Conservation (phyloP, 805 yeast genomes). For the Candida saitoana region DNA sequence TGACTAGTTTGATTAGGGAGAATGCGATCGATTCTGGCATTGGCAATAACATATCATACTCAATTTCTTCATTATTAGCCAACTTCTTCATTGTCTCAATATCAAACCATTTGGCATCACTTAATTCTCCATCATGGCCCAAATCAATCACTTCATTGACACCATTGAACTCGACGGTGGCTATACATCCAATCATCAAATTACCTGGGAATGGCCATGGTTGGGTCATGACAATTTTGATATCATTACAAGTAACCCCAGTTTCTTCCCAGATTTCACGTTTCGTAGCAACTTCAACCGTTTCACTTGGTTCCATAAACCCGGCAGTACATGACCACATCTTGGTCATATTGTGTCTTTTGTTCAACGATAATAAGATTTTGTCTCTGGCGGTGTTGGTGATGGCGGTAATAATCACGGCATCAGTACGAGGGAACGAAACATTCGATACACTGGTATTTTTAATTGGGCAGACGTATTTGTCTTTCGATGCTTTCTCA, state of each 20-base stretch:
- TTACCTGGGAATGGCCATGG: slow-evolving; percentile 98
- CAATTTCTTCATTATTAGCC: slow-evolving; percentile 21
- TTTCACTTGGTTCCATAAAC: slow-evolving; percentile 92
- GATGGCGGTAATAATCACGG: slow-evolving; percentile 79
- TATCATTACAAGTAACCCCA: slow-evolving; percentile 62
- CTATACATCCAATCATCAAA: slow-evolving; percentile 90
- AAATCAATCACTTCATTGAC: slow-evolving; percentile 60
- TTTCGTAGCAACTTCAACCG: slow-evolving; percentile 80
- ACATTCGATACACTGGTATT: slow-evolving; percentile 59
- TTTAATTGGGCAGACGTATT: slow-evolving; percentile 34
- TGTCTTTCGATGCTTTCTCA: slow-evolving; percentile 12
- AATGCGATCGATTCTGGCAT: slow-evolving; percentile 42
- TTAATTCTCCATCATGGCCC: slow-evolving; percentile 81
- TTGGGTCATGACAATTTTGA: slow-evolving; percentile 68
- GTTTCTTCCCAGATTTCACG: slow-evolving; percentile 96
- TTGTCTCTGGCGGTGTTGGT: slow-evolving; percentile 57
- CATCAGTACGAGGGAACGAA: slow-evolving; percentile 89
- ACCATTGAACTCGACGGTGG: slow-evolving; percentile 66
- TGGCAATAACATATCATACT: slow-evolving; percentile 40
- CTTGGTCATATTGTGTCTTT: slow-evolving; percentile 47
- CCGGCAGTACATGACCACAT: slow-evolving; percentile 91
- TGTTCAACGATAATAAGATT: slow-evolving; percentile 67
- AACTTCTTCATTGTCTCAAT: slow-evolving; percentile 46
- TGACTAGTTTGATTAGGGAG: slow-evolving; percentile 39
- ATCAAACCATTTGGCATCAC: slow-evolving; percentile 84